Evolutionary conservation across 352 stramenopile species (phyloP).

Genomic region (Peronosclerospora sorghi): DNA sequence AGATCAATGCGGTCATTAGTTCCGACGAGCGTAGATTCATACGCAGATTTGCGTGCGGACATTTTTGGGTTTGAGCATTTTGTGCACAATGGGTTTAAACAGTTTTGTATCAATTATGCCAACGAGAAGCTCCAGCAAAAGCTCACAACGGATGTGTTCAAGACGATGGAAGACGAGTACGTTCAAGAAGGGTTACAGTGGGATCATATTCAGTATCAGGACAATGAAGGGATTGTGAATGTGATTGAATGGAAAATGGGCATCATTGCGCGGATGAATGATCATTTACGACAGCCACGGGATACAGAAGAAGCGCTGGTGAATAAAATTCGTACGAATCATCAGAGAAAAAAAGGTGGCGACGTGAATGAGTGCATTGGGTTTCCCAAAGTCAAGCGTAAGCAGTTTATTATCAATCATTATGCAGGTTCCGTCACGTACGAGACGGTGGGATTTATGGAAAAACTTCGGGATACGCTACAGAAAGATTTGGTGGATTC

Average conservation of each 20-base stretch:
- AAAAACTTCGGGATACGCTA: constrained; percentile 93
- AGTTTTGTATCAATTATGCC: constrained; percentile 90
- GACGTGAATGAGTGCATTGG: constrained; percentile 68
- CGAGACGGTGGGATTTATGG: constrained; percentile 90
- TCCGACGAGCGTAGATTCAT: constrained; percentile 59
- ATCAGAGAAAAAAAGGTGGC: constrained; percentile 55
- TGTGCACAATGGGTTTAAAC: constrained; percentile 86
- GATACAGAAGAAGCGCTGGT: constrained; percentile 82
- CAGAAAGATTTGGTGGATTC: constrained; percentile 91
- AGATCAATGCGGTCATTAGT: constrained; percentile 78
- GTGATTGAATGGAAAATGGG: constrained; percentile 90
- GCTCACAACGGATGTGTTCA: constrained; percentile 94
- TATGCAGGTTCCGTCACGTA: constrained; percentile 93
- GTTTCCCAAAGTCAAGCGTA: constrained; percentile 83
- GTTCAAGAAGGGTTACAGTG: constrained; percentile 94
- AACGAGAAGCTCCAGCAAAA: constrained; percentile 89
- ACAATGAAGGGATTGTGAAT: constrained; percentile 97
- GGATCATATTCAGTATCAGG: constrained; percentile 97
- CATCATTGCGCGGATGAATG: constrained; percentile 84
- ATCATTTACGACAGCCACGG: constrained; percentile 75
- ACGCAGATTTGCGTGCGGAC: constrained; percentile 94
- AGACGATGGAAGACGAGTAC: constrained; percentile 97
- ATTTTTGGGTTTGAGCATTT: constrained; percentile 99
- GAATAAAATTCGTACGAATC: constrained; percentile 81
- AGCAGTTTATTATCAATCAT: constrained; percentile 92